Base-by-base conservation (phyloP, 352 stramenopile species). In the Aphanomyces astaci region DNA sequence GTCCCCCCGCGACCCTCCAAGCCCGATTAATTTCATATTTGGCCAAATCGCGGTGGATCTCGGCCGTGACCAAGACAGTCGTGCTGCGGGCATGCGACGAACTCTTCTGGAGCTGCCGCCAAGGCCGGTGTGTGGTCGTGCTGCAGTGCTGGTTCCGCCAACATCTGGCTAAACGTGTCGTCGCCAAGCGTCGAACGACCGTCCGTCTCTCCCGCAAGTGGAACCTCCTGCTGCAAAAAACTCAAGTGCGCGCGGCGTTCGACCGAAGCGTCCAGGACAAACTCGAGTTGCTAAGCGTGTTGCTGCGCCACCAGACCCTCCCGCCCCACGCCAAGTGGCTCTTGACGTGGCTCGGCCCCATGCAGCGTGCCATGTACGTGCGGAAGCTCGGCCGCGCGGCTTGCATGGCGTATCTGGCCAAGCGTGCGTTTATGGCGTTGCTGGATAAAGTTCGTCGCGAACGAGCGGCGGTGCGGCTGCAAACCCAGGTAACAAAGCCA, bases 341-440 rank as follows among this genome's bases (percentile, higher is more conserved):
- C 25, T 74, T 94, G 11, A 90, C 87, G 71, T 94, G 86, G 86
- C 73, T 94, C 5, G 86, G 84, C 3, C 86, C 86, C 39, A 60
- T 94, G 22, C 79, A 91, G 64, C 81, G 81, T 11, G 78, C 90
- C 1, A 88, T 94, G 67, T 94, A 92, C 71, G 52, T 94, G 57
- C 86, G 91, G 48, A 92, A 91, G 70, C 81, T 86, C 22, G 91
- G 86, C 80, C 88, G 89, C 64, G 88, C 87, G 73, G 78, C 89
- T 11, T 82, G 76, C 24, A 73, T 79, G 7, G 82, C 91, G 65
- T 91, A 89, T 36, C 62, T 81, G 32, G 83, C 82, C 19, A 91
- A 91, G 70, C 84, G 82, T 63, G 83, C 78, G 3, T 92, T 94
- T 71, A 46, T 90, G 17, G 85, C 77, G 77, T 66, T 94, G 28